Percentiles rank a stretch among this genome's conserved stretches.
Evolutionary conservation across 345 rosid species (phyloP).

Genomic region (Mallotus nudiflorus): DNA sequence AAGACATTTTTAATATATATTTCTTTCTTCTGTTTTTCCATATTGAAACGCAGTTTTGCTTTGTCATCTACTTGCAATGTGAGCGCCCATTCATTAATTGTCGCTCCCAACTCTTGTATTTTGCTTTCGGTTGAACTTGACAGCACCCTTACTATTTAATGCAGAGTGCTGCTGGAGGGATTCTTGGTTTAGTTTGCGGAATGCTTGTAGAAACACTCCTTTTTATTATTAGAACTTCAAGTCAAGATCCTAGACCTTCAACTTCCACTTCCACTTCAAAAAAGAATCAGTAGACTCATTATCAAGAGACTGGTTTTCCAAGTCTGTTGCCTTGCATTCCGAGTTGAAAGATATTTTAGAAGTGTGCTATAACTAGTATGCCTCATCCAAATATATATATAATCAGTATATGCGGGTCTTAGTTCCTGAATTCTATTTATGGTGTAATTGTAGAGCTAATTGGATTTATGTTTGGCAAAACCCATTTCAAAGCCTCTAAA

Average conservation of each 20-base stretch:
- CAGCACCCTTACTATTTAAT: conserved; percentile 1
- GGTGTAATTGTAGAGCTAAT: no score
- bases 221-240: conserved; percentile 73
- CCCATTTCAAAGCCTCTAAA: no score
- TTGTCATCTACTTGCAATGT: conserved; percentile 1
- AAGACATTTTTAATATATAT: conserved; percentile 1
- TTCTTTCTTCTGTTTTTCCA: not conserved
- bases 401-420: no score
- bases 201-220: conserved; percentile 94
- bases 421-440: no score
- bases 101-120: not conserved
- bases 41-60: not conserved
- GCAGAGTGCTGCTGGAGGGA: conserved; percentile 95
- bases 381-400: no score
- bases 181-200: conserved; percentile 78
- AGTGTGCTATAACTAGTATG: no score
- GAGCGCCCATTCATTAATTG: not conserved
- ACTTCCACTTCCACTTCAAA: conserved; percentile 49
- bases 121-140: not conserved
- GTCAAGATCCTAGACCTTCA: conserved; percentile 38
- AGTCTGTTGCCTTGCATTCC: no score
- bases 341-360: no score
- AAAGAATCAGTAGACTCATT: conserved; percentile 58
- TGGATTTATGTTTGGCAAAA: no score
- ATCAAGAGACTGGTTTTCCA: not conserved